Percentiles rank a stretch among this genome's conserved stretches.
These are phyloP conservation scores for Solanum commersonii DNA, from an alignment of 257 asterid genomes.

Conservation along the genomic window DNA sequence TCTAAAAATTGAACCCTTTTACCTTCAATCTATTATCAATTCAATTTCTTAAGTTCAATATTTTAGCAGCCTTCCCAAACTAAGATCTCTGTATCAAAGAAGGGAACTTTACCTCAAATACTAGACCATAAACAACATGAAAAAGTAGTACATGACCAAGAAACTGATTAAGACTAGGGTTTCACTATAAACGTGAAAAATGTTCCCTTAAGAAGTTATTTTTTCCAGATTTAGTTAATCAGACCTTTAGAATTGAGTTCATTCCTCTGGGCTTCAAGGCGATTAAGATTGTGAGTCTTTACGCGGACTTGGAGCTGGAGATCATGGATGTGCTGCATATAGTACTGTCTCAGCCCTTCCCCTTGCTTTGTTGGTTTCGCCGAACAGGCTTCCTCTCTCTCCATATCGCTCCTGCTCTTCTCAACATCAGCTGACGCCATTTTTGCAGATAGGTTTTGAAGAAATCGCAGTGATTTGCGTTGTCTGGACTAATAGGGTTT, in stretches of 20 bases:
- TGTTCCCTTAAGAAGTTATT: background rate
- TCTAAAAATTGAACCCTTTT: background rate
- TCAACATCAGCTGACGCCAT: background rate
- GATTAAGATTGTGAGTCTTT: slow-evolving; percentile 35
- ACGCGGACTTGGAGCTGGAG: slow-evolving; percentile 34
- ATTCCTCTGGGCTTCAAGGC: slow-evolving; percentile 42
- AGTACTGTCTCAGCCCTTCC: slow-evolving; percentile 36
- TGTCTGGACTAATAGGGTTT: background rate
- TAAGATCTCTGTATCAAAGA: background rate
- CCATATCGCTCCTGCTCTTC: background rate
- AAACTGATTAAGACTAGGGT: background rate
- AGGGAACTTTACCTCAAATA: background rate
- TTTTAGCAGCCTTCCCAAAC: background rate
- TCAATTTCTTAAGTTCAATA: background rate
- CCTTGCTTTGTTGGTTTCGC: slow-evolving; percentile 24
- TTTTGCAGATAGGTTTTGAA: background rate
- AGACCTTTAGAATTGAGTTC: slow-evolving; percentile 35
- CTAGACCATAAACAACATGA: background rate
- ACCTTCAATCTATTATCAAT: background rate
- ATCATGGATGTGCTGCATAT: no score
- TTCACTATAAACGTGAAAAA: background rate
- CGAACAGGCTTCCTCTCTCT: background rate
- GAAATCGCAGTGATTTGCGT: background rate
- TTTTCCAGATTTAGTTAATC: background rate
- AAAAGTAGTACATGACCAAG: background rate